Percentiles rank a stretch among this genome's conserved stretches.
These are phyloP conservation scores for Kodamaea fukazawae DNA, from an alignment of 805 yeast species.

Conservation along the genomic window DNA sequence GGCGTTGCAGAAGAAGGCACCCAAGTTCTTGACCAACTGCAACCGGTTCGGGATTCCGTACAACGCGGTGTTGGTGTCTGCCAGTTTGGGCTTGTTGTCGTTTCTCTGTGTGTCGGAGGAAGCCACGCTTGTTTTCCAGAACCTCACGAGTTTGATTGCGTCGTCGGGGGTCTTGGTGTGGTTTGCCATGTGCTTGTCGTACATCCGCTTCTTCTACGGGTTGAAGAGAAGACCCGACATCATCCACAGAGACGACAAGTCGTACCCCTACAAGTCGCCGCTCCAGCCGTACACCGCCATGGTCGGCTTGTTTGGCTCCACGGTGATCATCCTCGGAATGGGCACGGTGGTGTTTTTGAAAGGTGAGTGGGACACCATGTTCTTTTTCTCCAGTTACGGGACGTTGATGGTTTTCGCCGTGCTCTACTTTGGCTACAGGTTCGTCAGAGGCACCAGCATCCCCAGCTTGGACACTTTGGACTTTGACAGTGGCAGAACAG, in stretches of 20 bases:
- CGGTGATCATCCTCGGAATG: constrained; percentile 50
- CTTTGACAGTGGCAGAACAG: constrained; percentile 80
- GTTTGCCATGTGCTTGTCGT: constrained; percentile 69
- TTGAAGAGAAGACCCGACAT: constrained; percentile 61
- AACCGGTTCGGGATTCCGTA: constrained; percentile 70
- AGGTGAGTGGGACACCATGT: constrained; percentile 57
- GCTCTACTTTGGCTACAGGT: constrained; percentile 54
- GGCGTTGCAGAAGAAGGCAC: constrained; percentile 55
- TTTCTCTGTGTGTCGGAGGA: constrained; percentile 55
- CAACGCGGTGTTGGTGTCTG: constrained; percentile 62
- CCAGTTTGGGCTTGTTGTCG: constrained; percentile 57
- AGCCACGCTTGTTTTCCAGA: constrained; percentile 63
- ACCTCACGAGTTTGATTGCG: constrained; percentile 64
- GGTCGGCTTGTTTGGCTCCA: constrained; percentile 57
- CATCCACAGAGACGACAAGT: constrained; percentile 56
- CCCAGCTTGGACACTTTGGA: constrained; percentile 73
- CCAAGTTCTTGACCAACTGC: constrained; percentile 58
- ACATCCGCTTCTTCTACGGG: constrained; percentile 62
- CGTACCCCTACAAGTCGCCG: constrained; percentile 68
- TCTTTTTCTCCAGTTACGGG: constrained; percentile 66
- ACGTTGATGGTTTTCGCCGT: constrained; percentile 51
- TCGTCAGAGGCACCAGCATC: constrained; percentile 59
- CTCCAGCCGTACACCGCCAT: constrained; percentile 68
- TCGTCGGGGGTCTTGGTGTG: constrained; percentile 78
- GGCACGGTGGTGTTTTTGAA: constrained; percentile 61